A percentile compares a stretch with the other conserved stretches of the same genome.
phyloP scores from a whole-genome alignment of 371 early-diverging fungal species.

The Mortierella sp. region DNA sequence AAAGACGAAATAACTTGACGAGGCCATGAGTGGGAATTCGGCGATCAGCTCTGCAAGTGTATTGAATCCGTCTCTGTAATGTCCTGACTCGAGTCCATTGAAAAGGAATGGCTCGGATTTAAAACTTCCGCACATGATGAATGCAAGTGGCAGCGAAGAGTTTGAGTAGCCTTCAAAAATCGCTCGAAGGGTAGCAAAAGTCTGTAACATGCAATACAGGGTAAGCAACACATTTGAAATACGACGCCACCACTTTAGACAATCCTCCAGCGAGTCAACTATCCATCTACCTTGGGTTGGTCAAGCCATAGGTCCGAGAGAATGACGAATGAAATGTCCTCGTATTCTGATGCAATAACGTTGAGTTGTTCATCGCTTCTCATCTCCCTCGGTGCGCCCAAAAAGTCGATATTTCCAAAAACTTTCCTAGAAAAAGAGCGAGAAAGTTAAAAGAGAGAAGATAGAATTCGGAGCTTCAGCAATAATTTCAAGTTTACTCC shows the following conservation, averaged over 20 bases:
- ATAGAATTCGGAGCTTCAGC: not conserved
- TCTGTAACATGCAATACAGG: constrained; percentile 32
- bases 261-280: not conserved
- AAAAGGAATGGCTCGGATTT: constrained; percentile 78
- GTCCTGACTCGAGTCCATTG: constrained; percentile 64
- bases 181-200: constrained; percentile 66
- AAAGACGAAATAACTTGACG: constrained; percentile 82
- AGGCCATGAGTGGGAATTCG: constrained; percentile 77
- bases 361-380: constrained; percentile 62
- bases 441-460: not conserved
- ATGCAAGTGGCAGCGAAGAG: constrained; percentile 78
- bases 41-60: constrained; percentile 81
- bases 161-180: constrained; percentile 81
- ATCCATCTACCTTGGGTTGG: constrained; percentile 72
- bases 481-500: not conserved
- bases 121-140: constrained; percentile 90
- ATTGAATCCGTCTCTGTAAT: constrained; percentile 75
- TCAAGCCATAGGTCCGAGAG: constrained; percentile 92
- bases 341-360: constrained; percentile 61
- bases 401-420: constrained; percentile 71
- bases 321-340: constrained; percentile 78
- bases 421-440: constrained; percentile 35
- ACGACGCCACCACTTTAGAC: not conserved
- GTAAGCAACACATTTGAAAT: not conserved
- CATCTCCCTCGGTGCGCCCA: constrained; percentile 64